phyloP scores from a whole-genome alignment of 192 early-diverging fungal species.

The Coemansia erecta region DNA sequence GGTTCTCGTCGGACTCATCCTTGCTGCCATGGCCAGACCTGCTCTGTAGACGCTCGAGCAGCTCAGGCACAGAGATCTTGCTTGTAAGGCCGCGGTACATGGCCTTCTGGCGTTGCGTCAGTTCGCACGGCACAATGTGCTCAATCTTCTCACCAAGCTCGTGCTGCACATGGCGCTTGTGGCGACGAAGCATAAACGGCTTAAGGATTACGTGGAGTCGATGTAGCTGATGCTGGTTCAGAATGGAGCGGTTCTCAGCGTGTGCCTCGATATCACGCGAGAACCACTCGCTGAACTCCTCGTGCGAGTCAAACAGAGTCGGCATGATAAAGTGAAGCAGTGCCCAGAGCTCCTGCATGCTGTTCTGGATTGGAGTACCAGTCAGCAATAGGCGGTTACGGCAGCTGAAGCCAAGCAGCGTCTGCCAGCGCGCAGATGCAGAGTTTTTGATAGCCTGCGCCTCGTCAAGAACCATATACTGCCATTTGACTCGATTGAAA shows the following conservation, averaged over 20 bases:
- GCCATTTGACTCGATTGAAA: constrained; percentile 84
- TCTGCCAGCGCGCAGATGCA: constrained; percentile 84
- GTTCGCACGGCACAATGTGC: constrained; percentile 70
- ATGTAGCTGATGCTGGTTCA: constrained; percentile 82
- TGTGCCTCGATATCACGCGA: constrained; percentile 88
- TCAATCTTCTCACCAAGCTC: constrained; percentile 93
- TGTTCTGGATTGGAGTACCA: constrained; percentile 93
- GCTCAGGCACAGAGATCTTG: constrained; percentile 75
- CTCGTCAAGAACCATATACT: constrained; percentile 95
- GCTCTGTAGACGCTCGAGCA: constrained; percentile 66
- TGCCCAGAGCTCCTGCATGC: constrained; percentile 93
- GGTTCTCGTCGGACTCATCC: constrained; percentile 70
- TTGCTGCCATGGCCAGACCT: constrained; percentile 50
- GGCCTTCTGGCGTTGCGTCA: constrained; percentile 70
- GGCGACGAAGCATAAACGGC: constrained; percentile 91
- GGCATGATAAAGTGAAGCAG: constrained; percentile 96
- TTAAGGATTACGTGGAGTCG: constrained; percentile 89
- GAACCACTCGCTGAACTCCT: constrained; percentile 95
- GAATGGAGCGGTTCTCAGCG: constrained; percentile 74
- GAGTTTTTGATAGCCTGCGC: constrained; percentile 94
- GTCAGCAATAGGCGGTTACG: constrained; percentile 84
- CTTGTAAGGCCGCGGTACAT: constrained; percentile 74
- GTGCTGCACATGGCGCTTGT: constrained; percentile 87
- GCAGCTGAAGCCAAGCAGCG: constrained; percentile 76
- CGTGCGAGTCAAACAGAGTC: constrained; percentile 87